These are phyloP conservation scores for Talaromyces verruculosus DNA, from an alignment of 2,329 filamentous ascomycete species.

Conservation along the genomic window DNA sequence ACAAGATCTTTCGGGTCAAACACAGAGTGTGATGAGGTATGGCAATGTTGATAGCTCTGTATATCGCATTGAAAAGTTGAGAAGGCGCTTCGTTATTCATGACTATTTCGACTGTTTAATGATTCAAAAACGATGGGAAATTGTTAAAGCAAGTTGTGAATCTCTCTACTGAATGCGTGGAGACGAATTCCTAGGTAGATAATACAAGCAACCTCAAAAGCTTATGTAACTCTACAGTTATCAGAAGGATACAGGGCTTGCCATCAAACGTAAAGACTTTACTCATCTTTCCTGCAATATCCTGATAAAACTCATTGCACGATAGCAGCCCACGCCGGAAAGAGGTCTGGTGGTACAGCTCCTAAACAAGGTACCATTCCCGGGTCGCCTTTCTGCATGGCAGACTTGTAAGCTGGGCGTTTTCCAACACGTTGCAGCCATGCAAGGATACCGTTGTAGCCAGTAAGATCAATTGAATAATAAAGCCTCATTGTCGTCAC, in stretches of 20 bases:
- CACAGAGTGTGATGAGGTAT: neutral
- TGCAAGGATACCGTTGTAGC: conserved; percentile 46
- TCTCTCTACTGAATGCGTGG: neutral
- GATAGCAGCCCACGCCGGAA: conserved; percentile 10
- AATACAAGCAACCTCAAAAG: neutral
- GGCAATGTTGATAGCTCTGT: neutral
- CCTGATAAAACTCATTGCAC: neutral
- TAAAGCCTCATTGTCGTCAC: conserved; percentile 63
- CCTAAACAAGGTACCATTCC: conserved; percentile 41
- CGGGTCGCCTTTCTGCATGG: conserved; percentile 54
- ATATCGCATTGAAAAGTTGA: neutral
- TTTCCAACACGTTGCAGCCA: conserved; percentile 49
- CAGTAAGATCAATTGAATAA: conserved; percentile 43
- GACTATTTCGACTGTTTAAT: neutral
- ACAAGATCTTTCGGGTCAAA: neutral
- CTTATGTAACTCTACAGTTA: neutral
- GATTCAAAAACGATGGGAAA: neutral
- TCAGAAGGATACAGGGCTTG: neutral
- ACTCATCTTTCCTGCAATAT: neutral
- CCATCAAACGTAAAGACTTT: neutral
- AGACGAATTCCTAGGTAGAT: neutral
- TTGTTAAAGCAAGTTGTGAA: neutral
- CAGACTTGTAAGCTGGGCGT: conserved; percentile 50
- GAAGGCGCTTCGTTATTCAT: neutral
- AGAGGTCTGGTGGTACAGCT: conserved; percentile 9